Evolutionary conservation across 805 yeast genomes (phyloP).

Genomic region (Yarrowia sp.): DNA sequence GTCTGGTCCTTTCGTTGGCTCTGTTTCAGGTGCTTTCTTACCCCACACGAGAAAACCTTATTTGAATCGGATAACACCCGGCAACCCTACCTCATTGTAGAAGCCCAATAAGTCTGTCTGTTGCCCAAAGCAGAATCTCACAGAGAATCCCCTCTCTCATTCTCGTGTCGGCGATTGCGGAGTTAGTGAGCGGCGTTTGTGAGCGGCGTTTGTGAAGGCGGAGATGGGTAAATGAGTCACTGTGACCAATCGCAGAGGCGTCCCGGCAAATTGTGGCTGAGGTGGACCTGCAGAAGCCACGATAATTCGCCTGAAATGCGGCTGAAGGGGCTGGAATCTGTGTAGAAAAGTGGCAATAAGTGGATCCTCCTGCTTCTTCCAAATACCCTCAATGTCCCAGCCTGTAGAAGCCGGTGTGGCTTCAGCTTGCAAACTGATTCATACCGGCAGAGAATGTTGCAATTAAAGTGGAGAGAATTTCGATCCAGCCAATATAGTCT

Average conservation of each 20-base stretch:
- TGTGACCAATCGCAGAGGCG: neutral
- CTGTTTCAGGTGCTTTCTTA: neutral
- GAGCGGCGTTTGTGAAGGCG: too few species aligned
- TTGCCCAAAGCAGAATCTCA: neutral
- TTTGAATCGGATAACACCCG: constrained; percentile 1
- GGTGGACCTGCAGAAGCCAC: neutral
- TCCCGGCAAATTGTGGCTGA: neutral
- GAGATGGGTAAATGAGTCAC: neutral
- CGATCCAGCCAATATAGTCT: too few species aligned
- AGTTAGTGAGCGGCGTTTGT: neutral
- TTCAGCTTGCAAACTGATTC: too few species aligned
- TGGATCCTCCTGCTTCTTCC: neutral
- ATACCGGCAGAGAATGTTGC: too few species aligned
- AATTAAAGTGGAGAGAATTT: too few species aligned
- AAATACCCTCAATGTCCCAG: neutral
- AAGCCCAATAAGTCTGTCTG: neutral
- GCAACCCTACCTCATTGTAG: constrained; percentile 1
- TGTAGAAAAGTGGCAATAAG: too few species aligned
- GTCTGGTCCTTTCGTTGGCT: neutral
- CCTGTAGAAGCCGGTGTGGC: neutral
- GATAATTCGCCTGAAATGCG: neutral
- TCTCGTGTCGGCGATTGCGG: constrained; percentile 4
- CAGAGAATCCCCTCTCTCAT: neutral
- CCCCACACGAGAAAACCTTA: constrained; percentile 16
- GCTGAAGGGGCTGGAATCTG: neutral